Evolutionary conservation across 768 basidiomycete species (phyloP), one percentile per base, ranked within the genome.

Genomic region (Tulasnella sp.): DNA sequence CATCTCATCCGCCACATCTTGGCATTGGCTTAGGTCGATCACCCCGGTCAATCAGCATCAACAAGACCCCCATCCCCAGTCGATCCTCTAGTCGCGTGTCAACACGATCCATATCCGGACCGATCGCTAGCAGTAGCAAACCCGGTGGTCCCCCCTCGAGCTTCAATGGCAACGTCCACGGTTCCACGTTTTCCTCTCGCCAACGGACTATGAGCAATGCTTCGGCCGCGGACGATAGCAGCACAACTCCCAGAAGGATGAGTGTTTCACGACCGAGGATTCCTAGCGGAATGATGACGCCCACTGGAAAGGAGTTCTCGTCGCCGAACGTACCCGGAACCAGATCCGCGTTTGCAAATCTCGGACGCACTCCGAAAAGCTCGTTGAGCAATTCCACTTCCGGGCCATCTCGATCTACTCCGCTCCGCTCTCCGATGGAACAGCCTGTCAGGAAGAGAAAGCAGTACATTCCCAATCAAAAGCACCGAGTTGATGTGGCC

Each of bases 401-500:
- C 21, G 40, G 58, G 16, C 27, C 71, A 24, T 73, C 62, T 27
- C 42, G 71, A 5, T 38, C 68, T 14, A 46, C 42, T 16, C 48
- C 72, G 18, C 24, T 46, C 0, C n/a, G 75, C 38, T 44, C 46
- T 24, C 74, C 78, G 2, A 39, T 80, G 27, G 77, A 75, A 42
- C 36, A 14, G 18, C 71, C 78, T 81, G 81, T 83, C 21, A 82
- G 84, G 12, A 84, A 87, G 24, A 88, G 90, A 84, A 94, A 91
- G 84, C 89, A 90, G 19, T 98, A 98, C 81, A 87, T 96, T 58
- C 90, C 97, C 3, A 91, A 98, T 84, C 93, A 94, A n/a, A 92
- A 94, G 86, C 95, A 90, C 86, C 94, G 95, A 84, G 88, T 98
- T 7, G 96, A 98, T 83, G 90, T 97, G 52, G 96, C 95, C 9